A percentile compares a stretch with the other conserved stretches of the same genome.
Evolutionary conservation across 306 rosid species (phyloP).

Genomic region (Cucurbita ficifolia): DNA sequence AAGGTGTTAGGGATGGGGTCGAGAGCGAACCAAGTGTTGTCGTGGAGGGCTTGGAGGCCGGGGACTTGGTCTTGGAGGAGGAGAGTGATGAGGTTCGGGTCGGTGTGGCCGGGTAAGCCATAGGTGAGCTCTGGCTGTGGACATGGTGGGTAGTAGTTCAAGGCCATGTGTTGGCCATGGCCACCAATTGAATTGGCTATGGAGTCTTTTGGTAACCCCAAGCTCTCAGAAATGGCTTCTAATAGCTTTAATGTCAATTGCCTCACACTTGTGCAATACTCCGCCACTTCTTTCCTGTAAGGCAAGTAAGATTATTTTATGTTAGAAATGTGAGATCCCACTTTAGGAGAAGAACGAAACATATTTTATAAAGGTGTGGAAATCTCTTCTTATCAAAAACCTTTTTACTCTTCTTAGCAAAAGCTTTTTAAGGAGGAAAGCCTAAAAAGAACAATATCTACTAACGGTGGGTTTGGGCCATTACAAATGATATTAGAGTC

Average conservation of each 20-base stretch:
- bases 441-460: no score
- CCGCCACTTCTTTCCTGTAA: slow-evolving; percentile 10
- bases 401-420: no score
- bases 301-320: no score
- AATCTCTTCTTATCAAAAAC: no score
- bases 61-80: slow-evolving; percentile 41
- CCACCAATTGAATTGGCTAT: slow-evolving; percentile 21
- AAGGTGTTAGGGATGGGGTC: slow-evolving; percentile 34
- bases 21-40: slow-evolving; percentile 34
- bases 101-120: slow-evolving; percentile 40
- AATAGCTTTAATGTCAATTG: slow-evolving; percentile 19
- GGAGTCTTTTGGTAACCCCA: slow-evolving; percentile 17
- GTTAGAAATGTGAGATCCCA: no score
- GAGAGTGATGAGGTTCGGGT: slow-evolving; percentile 30
- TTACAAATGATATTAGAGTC: no score
- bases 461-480: no score
- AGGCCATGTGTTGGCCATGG: slow-evolving; percentile 42
- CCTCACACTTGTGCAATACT: slow-evolving; percentile 25
- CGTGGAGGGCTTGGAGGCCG: slow-evolving; percentile 31
- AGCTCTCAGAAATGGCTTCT: slow-evolving; percentile 37
- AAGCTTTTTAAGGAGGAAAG: no score
- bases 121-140: slow-evolving; percentile 43
- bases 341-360: no score
- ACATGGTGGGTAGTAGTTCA: slow-evolving; percentile 43
- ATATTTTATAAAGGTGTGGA: no score